phyloP scores from a whole-genome alignment of 495 filamentous ascomycete genomes.

The Penicillium bovifimosum region DNA sequence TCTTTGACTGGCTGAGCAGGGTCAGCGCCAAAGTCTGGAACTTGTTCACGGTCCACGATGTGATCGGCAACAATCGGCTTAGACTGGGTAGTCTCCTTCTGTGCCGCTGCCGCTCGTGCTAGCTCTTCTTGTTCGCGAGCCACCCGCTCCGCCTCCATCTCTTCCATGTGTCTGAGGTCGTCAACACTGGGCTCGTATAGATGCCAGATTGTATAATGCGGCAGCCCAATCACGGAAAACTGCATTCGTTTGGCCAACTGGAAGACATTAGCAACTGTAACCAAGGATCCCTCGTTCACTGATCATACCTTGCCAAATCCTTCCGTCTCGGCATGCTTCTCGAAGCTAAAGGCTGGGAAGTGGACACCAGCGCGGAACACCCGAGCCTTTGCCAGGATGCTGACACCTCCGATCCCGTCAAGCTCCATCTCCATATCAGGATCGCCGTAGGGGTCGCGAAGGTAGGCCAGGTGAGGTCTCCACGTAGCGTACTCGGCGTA shows the following conservation, averaged over 20 bases:
- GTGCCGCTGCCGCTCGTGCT: slow-evolving; percentile 60
- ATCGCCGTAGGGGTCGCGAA: slow-evolving; percentile 95
- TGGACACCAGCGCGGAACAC: slow-evolving; percentile 94
- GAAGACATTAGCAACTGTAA: slow-evolving; percentile 26
- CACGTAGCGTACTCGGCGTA: slow-evolving; percentile 99
- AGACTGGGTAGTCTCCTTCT: slow-evolving; percentile 12
- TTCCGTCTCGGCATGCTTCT: slow-evolving; percentile 98
- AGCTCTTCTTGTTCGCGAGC: slow-evolving; percentile 68
- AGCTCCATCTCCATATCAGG: slow-evolving; percentile 99
- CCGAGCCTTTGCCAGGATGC: slow-evolving; percentile 91
- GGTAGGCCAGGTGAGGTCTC: slow-evolving; percentile 94
- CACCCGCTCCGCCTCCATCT: slow-evolving; percentile 80
- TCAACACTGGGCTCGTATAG: slow-evolving; percentile 97
- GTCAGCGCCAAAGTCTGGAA: slow-evolving; percentile 15
- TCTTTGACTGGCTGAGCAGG: slow-evolving; percentile 13
- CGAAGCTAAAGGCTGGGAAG: slow-evolving; percentile 97
- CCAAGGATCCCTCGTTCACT: neutral
- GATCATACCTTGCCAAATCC: slow-evolving; percentile 88
- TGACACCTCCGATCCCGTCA: slow-evolving; percentile 94
- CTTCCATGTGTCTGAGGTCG: slow-evolving; percentile 95
- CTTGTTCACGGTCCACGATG: neutral
- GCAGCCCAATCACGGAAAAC: slow-evolving; percentile 93
- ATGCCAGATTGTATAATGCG: slow-evolving; percentile 99
- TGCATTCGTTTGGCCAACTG: slow-evolving; percentile 97
- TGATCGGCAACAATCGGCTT: slow-evolving; percentile 2